Conservation (phyloP, 1,284 basidiomycete genomes). For the Heterobasidion occidentale region DNA sequence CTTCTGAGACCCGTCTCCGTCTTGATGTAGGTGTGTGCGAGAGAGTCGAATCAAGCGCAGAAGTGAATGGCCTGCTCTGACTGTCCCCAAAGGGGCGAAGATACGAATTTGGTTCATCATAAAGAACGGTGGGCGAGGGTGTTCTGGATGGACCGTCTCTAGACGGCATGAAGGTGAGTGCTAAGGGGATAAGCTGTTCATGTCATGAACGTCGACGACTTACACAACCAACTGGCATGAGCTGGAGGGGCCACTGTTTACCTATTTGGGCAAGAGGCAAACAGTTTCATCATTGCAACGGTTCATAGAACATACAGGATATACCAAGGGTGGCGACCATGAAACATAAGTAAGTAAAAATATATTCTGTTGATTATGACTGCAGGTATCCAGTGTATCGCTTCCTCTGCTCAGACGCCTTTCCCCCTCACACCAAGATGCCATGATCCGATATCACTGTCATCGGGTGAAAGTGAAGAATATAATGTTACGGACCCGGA, state of each 20-base stretch:
- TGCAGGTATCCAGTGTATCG: neutral
- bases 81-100: slow-evolving; percentile 3
- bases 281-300: neutral
- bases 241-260: neutral
- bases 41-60: slow-evolving; percentile 4
- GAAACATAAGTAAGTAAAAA: neutral
- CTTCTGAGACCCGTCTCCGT: slow-evolving; percentile 12
- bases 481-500: neutral
- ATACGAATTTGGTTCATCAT: neutral
- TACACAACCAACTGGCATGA: neutral
- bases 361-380: slow-evolving; percentile 1
- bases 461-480: neutral
- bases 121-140: neutral
- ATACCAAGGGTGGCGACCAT: no score
- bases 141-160: neutral
- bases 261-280: neutral
- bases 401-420: no score
- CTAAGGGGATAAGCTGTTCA: slow-evolving; percentile 8
- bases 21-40: neutral
- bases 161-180: neutral
- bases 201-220: neutral
- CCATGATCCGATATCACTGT: neutral
- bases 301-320: neutral
- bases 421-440: no score
- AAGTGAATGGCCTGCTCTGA: slow-evolving; percentile 9